Percentiles rank a stretch among this genome's conserved stretches.
Evolutionary conservation across 768 basidiomycete species (phyloP).

Genomic region (Chalciporus sphaerocephalus): DNA sequence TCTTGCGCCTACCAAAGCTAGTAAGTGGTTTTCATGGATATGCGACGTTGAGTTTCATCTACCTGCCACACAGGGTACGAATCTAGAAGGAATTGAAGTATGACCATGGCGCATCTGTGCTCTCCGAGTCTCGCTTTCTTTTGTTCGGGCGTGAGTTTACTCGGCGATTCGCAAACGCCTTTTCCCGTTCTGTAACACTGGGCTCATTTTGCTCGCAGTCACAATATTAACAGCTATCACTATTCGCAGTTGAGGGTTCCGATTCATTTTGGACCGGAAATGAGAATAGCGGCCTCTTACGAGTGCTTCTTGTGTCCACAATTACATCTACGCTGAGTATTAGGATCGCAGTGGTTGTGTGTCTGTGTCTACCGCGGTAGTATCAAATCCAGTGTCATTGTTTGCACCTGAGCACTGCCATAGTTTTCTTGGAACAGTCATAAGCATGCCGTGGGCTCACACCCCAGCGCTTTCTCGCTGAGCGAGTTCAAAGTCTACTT

Average conservation of each 20-base stretch:
- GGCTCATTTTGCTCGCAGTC: not conserved
- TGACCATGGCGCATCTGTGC: conserved; percentile 29
- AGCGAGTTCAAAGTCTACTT: not conserved
- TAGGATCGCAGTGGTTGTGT: not conserved
- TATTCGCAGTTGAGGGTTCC: conserved; percentile 1
- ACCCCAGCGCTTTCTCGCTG: conserved; percentile 10
- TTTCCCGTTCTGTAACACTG: not conserved
- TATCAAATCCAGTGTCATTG: too few species aligned
- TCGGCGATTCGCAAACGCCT: conserved; percentile 8
- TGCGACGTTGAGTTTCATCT: not conserved
- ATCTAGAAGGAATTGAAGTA: conserved; percentile 79
- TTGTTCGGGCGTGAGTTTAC: not conserved
- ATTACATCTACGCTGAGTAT: not conserved
- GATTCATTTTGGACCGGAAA: conserved; percentile 9
- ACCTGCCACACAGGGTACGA: conserved; percentile 58
- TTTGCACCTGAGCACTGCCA: too few species aligned
- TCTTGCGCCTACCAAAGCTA: conserved; percentile 74
- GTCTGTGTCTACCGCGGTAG: too few species aligned
- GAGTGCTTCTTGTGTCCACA: not conserved
- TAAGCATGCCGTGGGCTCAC: conserved; percentile 10
- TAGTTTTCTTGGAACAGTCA: not conserved
- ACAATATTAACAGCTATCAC: not conserved
- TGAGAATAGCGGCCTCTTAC: conserved; percentile 4
- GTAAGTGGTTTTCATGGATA: conserved; percentile 38
- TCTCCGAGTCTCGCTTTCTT: not conserved